A percentile compares a stretch with the other conserved stretches of the same genome.
phyloP scores from a whole-genome alignment of 139 green algal genomes.

The Coelastrella sp. region DNA sequence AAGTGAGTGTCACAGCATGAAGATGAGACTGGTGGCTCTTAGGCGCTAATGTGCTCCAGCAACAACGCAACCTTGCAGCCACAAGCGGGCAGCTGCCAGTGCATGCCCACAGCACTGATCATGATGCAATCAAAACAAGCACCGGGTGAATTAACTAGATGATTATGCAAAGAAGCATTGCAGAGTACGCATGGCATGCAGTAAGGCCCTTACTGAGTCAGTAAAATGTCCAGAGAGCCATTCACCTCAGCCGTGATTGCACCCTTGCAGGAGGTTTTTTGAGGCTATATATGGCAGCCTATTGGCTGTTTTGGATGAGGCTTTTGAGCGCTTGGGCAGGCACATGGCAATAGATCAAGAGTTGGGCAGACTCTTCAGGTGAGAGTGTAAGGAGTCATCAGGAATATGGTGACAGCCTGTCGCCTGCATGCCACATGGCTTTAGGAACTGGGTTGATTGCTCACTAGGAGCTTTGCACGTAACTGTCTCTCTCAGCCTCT shows the following conservation, averaged over 20 bases:
- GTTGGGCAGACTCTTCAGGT: slow-evolving; percentile 48
- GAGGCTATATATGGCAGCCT: slow-evolving; percentile 57
- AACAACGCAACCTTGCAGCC: background rate
- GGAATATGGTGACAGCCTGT: background rate
- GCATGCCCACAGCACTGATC: background rate
- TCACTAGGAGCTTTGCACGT: too few species aligned
- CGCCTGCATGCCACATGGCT: too few species aligned
- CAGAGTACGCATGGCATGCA: background rate
- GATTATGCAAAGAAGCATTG: too few species aligned
- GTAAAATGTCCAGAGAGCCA: background rate
- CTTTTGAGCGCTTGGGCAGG: slow-evolving; percentile 47
- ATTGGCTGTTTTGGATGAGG: slow-evolving; percentile 39
- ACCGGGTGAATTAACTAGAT: too few species aligned
- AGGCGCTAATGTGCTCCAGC: too few species aligned
- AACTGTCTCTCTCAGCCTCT: too few species aligned
- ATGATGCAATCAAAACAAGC: background rate
- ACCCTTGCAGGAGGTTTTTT: slow-evolving; percentile 54
- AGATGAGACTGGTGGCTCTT: background rate
- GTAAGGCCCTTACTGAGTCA: background rate
- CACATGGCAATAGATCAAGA: slow-evolving; percentile 42
- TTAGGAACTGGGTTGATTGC: too few species aligned
- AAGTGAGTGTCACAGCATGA: background rate
- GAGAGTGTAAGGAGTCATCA: background rate
- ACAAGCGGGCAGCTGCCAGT: background rate
- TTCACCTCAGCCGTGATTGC: background rate